Evolutionary conservation across 345 rosid genomes (phyloP).

Genomic region (Rhizophora apiculata): DNA sequence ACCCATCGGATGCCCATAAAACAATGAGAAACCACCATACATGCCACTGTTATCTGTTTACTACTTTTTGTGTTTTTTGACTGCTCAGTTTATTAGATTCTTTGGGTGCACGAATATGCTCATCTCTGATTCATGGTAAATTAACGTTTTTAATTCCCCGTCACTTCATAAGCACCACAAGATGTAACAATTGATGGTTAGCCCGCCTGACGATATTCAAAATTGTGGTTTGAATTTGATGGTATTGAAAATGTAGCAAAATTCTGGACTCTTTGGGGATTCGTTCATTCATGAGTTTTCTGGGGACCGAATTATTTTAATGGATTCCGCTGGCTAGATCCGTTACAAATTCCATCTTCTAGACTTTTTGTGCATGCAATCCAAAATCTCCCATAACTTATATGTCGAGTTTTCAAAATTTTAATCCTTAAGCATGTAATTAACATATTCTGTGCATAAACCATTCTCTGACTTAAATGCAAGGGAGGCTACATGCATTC

Average conservation of each 20-base stretch:
- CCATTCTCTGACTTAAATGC: too few species aligned
- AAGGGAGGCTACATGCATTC: too few species aligned
- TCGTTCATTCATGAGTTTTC: background rate
- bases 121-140: constrained; percentile 13
- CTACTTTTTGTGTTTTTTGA: background rate
- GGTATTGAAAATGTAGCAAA: constrained; percentile 6
- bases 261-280: background rate
- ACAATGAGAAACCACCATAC: constrained; percentile 12
- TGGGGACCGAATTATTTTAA: background rate
- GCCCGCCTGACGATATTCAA: background rate
- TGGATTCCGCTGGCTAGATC: too few species aligned
- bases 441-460: too few species aligned
- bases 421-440: too few species aligned
- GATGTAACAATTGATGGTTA: constrained; percentile 10
- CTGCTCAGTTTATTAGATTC: constrained; percentile 20
- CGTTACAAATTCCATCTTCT: background rate
- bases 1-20: constrained; percentile 19
- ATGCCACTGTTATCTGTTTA: constrained; percentile 3
- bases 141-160: constrained; percentile 18
- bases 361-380: too few species aligned
- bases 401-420: too few species aligned
- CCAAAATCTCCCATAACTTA: too few species aligned
- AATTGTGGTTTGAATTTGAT: background rate
- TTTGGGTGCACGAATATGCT: constrained; percentile 20
- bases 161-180: constrained; percentile 1